Conservation (phyloP, 306 rosid species). For the Inga laurina region DNA sequence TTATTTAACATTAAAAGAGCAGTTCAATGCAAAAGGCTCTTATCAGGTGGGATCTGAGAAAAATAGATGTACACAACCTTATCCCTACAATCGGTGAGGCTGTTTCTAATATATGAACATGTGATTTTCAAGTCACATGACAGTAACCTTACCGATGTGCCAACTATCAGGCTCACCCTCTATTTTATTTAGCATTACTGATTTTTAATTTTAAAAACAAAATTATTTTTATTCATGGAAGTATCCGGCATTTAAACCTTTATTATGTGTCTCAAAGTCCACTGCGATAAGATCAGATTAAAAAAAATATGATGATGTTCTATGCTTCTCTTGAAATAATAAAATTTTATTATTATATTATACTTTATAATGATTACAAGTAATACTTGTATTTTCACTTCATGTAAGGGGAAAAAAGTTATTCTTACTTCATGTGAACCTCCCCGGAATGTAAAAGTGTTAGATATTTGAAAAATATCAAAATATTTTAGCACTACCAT, state of each 20-base stretch:
- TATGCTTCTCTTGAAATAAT: background rate
- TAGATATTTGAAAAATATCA: background rate
- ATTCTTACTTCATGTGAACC: background rate
- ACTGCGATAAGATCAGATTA: background rate
- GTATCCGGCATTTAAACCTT: background rate
- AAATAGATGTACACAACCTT: no score
- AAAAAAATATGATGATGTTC: background rate
- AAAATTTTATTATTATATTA: background rate
- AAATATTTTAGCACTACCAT: background rate
- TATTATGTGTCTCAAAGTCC: background rate
- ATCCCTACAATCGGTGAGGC: accelerated
- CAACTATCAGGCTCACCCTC: no score
- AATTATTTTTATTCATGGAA: background rate
- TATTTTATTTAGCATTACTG: no score
- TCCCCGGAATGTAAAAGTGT: background rate
- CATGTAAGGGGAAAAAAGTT: background rate
- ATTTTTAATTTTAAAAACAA: no score
- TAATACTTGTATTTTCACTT: background rate
- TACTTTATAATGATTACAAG: background rate
- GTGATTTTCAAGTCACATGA: no score
- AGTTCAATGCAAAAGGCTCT: no score
- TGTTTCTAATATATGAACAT: no score
- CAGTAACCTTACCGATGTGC: no score
- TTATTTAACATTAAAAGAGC: no score
- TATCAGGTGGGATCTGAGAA: no score